phyloP scores from a whole-genome alignment of 176 grass and related monocot species.

The Oryza nivara region DNA sequence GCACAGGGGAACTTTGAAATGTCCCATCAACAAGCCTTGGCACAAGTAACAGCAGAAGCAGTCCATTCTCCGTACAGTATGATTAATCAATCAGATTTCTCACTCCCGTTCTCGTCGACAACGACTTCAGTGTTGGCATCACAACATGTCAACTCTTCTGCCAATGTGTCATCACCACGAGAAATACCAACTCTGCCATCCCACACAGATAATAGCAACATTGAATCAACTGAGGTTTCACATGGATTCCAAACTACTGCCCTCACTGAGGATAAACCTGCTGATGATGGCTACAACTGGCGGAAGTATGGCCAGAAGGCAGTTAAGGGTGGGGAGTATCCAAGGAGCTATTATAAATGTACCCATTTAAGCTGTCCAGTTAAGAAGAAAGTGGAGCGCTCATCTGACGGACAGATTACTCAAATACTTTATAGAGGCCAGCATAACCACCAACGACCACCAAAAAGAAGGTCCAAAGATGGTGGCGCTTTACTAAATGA shows the following conservation, averaged over 20 bases:
- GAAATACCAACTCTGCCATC: conserved; percentile 43
- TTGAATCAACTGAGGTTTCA: conserved; percentile 53
- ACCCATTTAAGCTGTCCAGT: conserved; percentile 50
- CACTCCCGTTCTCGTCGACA: conserved; percentile 47
- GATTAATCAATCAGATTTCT: conserved; percentile 50
- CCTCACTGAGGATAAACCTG: conserved; percentile 58
- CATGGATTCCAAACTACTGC: conserved; percentile 52
- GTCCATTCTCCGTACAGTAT: conserved; percentile 61
- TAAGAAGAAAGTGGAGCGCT: conserved; percentile 80
- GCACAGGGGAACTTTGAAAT: conserved; percentile 82
- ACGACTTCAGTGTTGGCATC: conserved; percentile 28
- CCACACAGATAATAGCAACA: conserved; percentile 37
- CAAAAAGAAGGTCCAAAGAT: conserved; percentile 70
- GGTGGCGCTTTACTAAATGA: conserved; percentile 48
- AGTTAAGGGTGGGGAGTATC: too few relatives aligned
- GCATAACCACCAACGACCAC: conserved; percentile 58
- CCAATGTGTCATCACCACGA: conserved; percentile 36
- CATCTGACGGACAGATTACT: conserved; percentile 56
- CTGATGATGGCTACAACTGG: conserved; percentile 23
- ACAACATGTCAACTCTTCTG: conserved; percentile 39
- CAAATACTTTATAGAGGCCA: conserved; percentile 81
- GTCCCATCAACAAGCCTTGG: conserved; percentile 92
- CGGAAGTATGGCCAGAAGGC: too few relatives aligned
- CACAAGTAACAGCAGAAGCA: conserved; percentile 94
- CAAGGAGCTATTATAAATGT: too few relatives aligned